These are phyloP conservation scores for Aspergillus sparsus DNA, from an alignment of 495 filamentous ascomycete species.

Conservation along the genomic window DNA sequence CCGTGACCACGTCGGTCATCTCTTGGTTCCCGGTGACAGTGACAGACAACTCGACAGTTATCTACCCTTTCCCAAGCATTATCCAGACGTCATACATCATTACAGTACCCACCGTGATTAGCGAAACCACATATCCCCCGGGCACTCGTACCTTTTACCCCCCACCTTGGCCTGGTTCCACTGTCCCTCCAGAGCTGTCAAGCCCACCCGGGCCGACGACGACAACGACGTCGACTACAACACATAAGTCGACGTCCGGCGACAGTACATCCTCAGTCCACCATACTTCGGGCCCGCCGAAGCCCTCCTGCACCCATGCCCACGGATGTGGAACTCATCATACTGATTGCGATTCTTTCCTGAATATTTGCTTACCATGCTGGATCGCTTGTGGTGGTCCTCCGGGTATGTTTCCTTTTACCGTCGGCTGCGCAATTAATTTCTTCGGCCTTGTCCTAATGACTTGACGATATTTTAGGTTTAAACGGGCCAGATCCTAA, in stretches of 20 bases:
- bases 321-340: background rate
- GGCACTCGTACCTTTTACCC: background rate
- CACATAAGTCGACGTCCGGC: background rate
- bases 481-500: too few relatives aligned
- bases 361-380: slow-evolving; percentile 5
- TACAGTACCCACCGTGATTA: background rate
- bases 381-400: slow-evolving; percentile 8
- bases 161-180: slow-evolving; percentile 2
- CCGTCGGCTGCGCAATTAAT: too few relatives aligned
- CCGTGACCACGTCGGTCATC: slow-evolving; percentile 2
- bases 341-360: background rate
- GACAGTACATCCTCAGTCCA: background rate
- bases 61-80: slow-evolving; percentile 1
- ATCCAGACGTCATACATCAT: slow-evolving; percentile 2
- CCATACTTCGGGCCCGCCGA: background rate
- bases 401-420: background rate
- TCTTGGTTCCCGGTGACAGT: slow-evolving; percentile 5
- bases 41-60: background rate
- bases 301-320: background rate
- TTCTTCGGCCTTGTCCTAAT: too few relatives aligned
- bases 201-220: background rate
- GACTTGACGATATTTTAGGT: too few relatives aligned
- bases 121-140: background rate
- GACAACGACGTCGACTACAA: background rate
- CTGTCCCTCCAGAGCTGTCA: background rate